Conservation (phyloP, 208 protist genomes). For the Leishmania arabica region DNA sequence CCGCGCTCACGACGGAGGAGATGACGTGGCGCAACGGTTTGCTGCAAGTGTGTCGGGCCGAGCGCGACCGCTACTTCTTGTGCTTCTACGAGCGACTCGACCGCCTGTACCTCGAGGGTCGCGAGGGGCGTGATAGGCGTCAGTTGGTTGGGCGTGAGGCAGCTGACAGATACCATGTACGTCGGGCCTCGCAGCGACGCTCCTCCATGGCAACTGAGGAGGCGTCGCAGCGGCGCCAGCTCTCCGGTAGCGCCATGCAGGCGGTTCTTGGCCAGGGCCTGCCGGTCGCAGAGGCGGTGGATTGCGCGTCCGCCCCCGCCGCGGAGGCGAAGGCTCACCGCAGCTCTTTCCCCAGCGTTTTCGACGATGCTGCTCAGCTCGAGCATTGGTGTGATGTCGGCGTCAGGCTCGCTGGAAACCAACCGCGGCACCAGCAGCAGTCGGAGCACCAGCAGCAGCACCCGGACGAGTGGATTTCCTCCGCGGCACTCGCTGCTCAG, state of each 20-base stretch:
- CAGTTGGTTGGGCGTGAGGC: constrained; percentile 26
- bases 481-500: background rate
- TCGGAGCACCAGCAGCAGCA: background rate
- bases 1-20: constrained; percentile 26
- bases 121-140: constrained; percentile 28
- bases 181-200: constrained; percentile 24
- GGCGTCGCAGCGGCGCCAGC: constrained; percentile 5
- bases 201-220: constrained; percentile 23
- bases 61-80: background rate
- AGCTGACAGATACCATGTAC: constrained; percentile 29
- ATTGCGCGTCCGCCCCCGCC: background rate
- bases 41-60: background rate
- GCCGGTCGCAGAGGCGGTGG: background rate
- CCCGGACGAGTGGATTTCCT: background rate
- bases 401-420: background rate
- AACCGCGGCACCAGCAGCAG: background rate
- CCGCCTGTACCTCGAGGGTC: constrained; percentile 34
- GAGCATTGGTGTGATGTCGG: background rate
- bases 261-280: background rate
- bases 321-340: constrained; percentile 1
- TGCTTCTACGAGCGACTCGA: constrained; percentile 39
- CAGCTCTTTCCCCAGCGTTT: too few species aligned
- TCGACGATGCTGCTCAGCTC: background rate
- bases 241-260: background rate
- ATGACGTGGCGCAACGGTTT: constrained; percentile 20